A percentile compares a stretch with the other conserved stretches of the same genome.
phyloP scores from a whole-genome alignment of 2,329 filamentous ascomycete species.

The Talaromyces pinophilus region DNA sequence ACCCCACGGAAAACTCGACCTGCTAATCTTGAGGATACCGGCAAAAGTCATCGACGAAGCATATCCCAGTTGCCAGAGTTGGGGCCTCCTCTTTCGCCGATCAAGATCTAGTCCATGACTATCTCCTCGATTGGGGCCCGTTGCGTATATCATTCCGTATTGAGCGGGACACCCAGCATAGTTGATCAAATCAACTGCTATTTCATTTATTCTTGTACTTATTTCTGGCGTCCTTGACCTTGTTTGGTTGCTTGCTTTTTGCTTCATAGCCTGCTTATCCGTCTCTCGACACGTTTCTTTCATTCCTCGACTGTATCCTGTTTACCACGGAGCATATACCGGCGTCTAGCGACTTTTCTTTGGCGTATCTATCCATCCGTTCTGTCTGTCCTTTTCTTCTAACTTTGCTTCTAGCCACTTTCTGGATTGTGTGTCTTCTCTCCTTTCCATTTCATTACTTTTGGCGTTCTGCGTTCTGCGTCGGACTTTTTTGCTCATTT shows the following conservation, averaged over 20 bases:
- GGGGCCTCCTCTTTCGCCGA: slow-evolving; percentile 51
- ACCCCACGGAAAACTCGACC: slow-evolving; percentile 19
- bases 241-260: neutral
- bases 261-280: slow-evolving; percentile 1
- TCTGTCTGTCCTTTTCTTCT: neutral
- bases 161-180: neutral
- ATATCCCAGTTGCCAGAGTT: slow-evolving; percentile 51
- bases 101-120: slow-evolving; percentile 41
- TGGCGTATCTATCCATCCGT: neutral
- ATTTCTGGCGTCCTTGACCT: neutral
- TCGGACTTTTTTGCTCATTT: neutral
- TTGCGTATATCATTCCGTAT: neutral
- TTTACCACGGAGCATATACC: slow-evolving; percentile 14
- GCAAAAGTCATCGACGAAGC: slow-evolving; percentile 34
- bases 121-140: neutral
- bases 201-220: slow-evolving; percentile 13
- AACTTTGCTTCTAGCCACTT: neutral
- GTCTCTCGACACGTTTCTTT: neutral
- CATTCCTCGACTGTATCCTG: neutral
- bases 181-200: neutral
- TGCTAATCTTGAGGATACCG: slow-evolving; percentile 35
- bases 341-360: slow-evolving; percentile 20
- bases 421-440: neutral
- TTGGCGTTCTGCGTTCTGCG: neutral
- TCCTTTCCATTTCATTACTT: neutral